Evolutionary conservation across 768 basidiomycete genomes (phyloP).

Genomic region (Podaxis mareebaensis): DNA sequence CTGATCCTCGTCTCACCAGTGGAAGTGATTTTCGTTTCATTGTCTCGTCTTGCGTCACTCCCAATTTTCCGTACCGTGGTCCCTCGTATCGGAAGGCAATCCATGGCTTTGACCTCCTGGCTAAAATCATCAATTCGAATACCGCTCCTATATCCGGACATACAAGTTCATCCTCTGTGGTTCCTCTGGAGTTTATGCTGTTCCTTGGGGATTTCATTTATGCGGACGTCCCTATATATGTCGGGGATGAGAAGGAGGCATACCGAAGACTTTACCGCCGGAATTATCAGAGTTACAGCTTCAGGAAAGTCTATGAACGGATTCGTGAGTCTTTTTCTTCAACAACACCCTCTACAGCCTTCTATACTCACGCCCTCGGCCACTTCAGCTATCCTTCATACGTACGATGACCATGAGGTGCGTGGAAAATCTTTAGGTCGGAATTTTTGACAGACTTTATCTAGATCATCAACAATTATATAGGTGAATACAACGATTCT

Average conservation of each 20-base stretch:
- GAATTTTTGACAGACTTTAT: neutral
- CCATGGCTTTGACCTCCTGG: slow-evolving; percentile 65
- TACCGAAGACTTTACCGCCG: slow-evolving; percentile 70
- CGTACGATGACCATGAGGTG: slow-evolving; percentile 77
- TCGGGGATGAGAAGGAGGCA: slow-evolving; percentile 55
- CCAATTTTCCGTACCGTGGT: slow-evolving; percentile 72
- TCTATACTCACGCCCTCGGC: slow-evolving; percentile 5
- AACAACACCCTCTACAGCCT: neutral
- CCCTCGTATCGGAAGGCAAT: slow-evolving; percentile 54
- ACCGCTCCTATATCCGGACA: neutral
- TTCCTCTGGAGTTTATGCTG: slow-evolving; percentile 57
- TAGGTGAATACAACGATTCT: slow-evolving; percentile 52
- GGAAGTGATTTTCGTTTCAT: slow-evolving; percentile 68
- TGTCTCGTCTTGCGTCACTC: slow-evolving; percentile 63
- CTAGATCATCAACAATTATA: slow-evolving; percentile 67
- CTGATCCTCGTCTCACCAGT: slow-evolving; percentile 59
- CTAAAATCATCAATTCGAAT: slow-evolving; percentile 49
- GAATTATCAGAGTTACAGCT: slow-evolving; percentile 63
- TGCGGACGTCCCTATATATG: slow-evolving; percentile 66
- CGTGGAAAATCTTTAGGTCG: neutral
- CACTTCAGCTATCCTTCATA: slow-evolving; percentile 65
- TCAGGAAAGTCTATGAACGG: slow-evolving; percentile 65
- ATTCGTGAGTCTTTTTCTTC: slow-evolving; percentile 51
- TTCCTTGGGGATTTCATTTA: slow-evolving; percentile 80
- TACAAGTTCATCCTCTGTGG: neutral